Evolutionary conservation across 441 rosid species (phyloP).

Genomic region (Corymbia calophylla): DNA sequence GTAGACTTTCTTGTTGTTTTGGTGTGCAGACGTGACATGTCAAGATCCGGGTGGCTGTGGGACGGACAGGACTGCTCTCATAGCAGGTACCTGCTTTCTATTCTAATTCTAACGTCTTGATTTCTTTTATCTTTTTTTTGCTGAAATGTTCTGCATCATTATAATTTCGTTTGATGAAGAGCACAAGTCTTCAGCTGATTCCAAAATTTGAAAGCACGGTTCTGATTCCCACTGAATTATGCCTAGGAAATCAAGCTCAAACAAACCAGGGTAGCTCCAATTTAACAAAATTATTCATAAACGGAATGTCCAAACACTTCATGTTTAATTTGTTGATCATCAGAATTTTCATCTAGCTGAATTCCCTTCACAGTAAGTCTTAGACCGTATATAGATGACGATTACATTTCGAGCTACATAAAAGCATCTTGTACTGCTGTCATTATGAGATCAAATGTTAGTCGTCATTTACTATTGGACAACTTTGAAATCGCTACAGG

Average conservation of each 20-base stretch:
- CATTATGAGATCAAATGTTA: background rate
- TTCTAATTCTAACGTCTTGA: background rate
- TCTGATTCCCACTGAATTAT: background rate
- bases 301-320: background rate
- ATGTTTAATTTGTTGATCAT: background rate
- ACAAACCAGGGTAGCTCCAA: background rate
- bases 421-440: background rate
- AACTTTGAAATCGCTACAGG: slow-evolving; percentile 12
- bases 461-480: background rate
- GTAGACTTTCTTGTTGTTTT: background rate
- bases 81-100: background rate
- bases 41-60: background rate
- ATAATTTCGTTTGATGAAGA: background rate
- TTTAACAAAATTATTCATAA: background rate
- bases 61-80: background rate
- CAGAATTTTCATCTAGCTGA: background rate
- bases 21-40: background rate
- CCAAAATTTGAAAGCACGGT: background rate
- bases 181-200: background rate
- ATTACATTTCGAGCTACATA: background rate
- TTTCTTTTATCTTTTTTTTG: background rate
- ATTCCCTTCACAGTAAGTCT: background rate
- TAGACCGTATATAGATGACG: background rate
- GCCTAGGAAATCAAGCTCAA: background rate
- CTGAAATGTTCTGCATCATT: background rate